Percentiles rank a stretch among this genome's conserved stretches.
Evolutionary conservation across 78 protist genomes (phyloP).

Genomic region (Dictyostelium capitatum): DNA sequence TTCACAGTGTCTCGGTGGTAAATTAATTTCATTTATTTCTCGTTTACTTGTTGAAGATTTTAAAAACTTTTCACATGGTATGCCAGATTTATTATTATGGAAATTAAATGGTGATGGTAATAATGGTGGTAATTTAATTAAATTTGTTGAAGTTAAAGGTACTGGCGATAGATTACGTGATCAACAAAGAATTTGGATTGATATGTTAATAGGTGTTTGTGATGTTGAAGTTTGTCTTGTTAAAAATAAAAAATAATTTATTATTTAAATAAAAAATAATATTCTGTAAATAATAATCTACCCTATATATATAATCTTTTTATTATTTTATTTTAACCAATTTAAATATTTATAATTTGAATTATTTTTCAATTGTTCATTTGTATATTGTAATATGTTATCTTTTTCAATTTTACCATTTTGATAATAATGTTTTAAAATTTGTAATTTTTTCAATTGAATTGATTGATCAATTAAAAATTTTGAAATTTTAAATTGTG

Average conservation of each 20-base stretch:
- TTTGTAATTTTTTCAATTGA: background rate
- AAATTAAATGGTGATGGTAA: background rate
- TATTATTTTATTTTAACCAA: background rate
- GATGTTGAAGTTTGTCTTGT: conserved; percentile 52
- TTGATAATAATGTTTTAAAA: background rate
- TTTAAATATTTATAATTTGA: background rate
- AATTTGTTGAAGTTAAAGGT: conserved; percentile 65
- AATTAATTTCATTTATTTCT: conserved; percentile 25
- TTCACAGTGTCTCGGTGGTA: conserved; percentile 39
- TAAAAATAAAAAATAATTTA: conserved; percentile 13
- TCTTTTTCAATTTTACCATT: background rate
- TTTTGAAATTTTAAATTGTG: background rate
- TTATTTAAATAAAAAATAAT: too few relatives aligned
- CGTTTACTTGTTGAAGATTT: conserved; percentile 39
- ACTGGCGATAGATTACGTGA: conserved; percentile 27
- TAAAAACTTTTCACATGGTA: conserved; percentile 50
- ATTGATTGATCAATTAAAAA: background rate
- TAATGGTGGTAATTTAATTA: conserved; percentile 3
- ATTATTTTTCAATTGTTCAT: background rate
- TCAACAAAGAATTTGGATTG: conserved; percentile 74
- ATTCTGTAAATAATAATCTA: too few relatives aligned
- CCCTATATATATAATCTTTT: background rate
- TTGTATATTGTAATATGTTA: background rate
- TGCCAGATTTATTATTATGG: conserved; percentile 56
- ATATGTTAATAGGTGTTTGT: conserved; percentile 46